A percentile compares a stretch with the other conserved stretches of the same genome.
These are phyloP conservation scores for Saksenaea oblongispora DNA, from an alignment of 371 early-diverging fungal species.

Conservation along the genomic window DNA sequence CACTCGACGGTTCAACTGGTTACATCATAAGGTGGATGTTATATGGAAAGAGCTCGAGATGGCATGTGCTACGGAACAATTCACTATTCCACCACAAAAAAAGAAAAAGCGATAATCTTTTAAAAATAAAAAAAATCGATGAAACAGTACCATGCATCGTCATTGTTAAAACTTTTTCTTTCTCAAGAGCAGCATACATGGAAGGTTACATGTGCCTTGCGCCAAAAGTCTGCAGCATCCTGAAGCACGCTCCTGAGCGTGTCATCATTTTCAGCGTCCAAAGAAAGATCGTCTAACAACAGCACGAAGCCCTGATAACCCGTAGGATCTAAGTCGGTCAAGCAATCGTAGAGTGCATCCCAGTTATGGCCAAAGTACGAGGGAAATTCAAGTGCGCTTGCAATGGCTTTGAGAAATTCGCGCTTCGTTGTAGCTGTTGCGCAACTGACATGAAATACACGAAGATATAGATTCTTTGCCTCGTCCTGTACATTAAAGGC, in stretches of 20 bases:
- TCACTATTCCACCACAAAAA: conserved; percentile 9
- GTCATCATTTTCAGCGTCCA: not conserved
- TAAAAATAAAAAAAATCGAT: not conserved
- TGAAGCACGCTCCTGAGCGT: not conserved
- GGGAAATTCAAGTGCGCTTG: not conserved
- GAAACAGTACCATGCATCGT: too few relatives aligned
- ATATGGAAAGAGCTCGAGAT: conserved; percentile 17
- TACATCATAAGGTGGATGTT: conserved; percentile 12
- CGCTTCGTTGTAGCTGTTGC: not conserved
- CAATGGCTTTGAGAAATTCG: not conserved
- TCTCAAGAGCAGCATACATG: not conserved
- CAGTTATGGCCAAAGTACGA: not conserved
- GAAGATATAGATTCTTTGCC: not conserved
- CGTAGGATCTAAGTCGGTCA: not conserved
- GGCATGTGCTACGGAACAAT: conserved; percentile 13
- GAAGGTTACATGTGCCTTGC: not conserved
- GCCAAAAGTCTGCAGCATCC: not conserved
- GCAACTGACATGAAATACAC: not conserved
- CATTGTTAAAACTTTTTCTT: too few relatives aligned
- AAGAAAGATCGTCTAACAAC: not conserved
- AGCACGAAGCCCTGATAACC: not conserved
- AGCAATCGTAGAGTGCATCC: not conserved
- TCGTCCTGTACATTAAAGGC: not conserved
- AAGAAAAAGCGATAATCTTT: not conserved
- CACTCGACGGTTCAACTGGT: conserved; percentile 12